A percentile compares a stretch with the other conserved stretches of the same genome.
phyloP scores from a whole-genome alignment of 2,329 filamentous ascomycete genomes.

The Fusarium chuoi region DNA sequence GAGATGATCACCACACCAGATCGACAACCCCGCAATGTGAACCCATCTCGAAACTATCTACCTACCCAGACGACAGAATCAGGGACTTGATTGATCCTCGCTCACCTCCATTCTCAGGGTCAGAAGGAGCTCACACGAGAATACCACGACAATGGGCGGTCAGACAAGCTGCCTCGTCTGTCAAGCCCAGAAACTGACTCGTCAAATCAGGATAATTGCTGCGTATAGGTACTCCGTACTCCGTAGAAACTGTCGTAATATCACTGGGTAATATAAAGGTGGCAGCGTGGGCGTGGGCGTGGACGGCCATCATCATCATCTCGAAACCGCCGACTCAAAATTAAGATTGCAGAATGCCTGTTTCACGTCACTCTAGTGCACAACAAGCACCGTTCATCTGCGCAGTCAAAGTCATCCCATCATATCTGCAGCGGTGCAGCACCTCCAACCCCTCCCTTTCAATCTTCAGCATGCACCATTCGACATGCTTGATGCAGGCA shows the following conservation, averaged over 20 bases:
- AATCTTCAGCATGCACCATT: neutral
- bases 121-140: neutral
- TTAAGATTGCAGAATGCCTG: neutral
- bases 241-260: neutral
- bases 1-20: conserved; percentile 38
- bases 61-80: neutral
- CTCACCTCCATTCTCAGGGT: neutral
- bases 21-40: conserved; percentile 41
- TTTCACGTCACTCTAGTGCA: conserved; percentile 11
- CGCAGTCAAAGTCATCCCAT: neutral
- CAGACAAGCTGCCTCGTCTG: neutral
- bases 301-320: neutral
- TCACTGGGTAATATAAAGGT: neutral
- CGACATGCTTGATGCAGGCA: conserved; percentile 22
- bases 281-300: neutral
- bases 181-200: neutral
- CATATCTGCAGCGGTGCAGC: conserved; percentile 4
- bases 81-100: neutral
- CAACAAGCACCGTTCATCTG: conserved; percentile 13
- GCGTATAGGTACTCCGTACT: no score
- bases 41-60: conserved; percentile 3
- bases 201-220: neutral
- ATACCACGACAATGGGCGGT: neutral
- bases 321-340: neutral
- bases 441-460: neutral